A percentile compares a stretch with the other conserved stretches of the same genome.
These are phyloP conservation scores for Aureobasidium sp. DNA, from an alignment of 2,329 filamentous ascomycete species.

Conservation along the genomic window DNA sequence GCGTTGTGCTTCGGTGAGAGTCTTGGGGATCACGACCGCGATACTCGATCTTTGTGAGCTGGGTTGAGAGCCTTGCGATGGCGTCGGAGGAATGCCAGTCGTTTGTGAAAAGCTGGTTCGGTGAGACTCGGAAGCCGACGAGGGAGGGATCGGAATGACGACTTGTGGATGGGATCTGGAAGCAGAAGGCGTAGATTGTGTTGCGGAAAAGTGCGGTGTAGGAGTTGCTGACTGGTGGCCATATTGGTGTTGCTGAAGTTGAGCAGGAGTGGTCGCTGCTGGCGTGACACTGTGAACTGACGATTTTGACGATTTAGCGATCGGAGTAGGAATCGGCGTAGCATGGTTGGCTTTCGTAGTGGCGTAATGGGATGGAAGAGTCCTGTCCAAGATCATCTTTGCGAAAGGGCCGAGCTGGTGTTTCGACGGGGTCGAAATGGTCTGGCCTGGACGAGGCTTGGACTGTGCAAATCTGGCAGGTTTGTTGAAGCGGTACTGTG, in stretches of 20 bases:
- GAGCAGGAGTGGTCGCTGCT: neutral
- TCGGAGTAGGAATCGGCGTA: neutral
- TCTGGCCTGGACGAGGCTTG: neutral
- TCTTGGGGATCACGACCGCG: conserved; percentile 21
- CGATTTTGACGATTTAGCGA: neutral
- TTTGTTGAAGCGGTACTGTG: conserved; percentile 43
- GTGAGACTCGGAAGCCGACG: neutral
- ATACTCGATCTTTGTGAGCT: neutral
- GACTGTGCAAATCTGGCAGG: conserved; percentile 9
- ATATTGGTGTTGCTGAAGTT: neutral
- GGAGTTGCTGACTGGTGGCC: neutral
- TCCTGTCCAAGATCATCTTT: conserved; percentile 44
- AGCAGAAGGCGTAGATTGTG: neutral
- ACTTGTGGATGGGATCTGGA: neutral
- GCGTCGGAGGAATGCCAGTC: neutral
- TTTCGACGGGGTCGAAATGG: conserved; percentile 11
- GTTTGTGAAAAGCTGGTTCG: neutral
- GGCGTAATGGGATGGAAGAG: conserved; percentile 16
- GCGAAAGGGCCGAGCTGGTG: conserved; percentile 46
- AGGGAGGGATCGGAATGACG: neutral
- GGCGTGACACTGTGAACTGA: neutral
- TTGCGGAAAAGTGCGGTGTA: neutral
- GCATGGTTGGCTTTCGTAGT: neutral
- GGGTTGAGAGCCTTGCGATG: neutral
- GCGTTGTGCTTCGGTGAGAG: conserved; percentile 27